Conservation (phyloP, 805 yeast species). For the Scheffersomyces amazonensis region DNA sequence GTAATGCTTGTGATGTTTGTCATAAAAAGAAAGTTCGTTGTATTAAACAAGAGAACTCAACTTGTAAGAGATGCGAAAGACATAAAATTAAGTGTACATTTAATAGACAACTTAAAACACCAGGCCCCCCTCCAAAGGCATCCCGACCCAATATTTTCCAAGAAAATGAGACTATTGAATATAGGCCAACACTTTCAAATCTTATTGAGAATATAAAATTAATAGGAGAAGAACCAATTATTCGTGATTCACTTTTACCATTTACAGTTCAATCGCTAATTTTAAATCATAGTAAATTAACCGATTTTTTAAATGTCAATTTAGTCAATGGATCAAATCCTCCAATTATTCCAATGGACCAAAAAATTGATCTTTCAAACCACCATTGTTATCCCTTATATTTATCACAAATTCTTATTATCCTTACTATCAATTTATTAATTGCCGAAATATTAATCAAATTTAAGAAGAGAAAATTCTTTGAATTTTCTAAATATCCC, state of each 20-base stretch:
- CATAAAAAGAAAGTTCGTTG: constrained; percentile 40
- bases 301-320: constrained; percentile 18
- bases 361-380: constrained; percentile 14
- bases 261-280: constrained; percentile 25
- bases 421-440: constrained; percentile 23
- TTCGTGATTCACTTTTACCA: constrained; percentile 23
- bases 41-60: constrained; percentile 28
- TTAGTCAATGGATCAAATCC: constrained; percentile 9
- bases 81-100: constrained; percentile 35
- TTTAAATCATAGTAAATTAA: constrained; percentile 17
- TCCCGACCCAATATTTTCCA: not conserved
- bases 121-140: constrained; percentile 42
- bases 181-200: constrained; percentile 11
- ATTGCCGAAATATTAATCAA: constrained; percentile 28
- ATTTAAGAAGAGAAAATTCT: constrained; percentile 22
- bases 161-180: not conserved
- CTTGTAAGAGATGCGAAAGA: constrained; percentile 37
- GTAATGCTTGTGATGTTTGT: constrained; percentile 44
- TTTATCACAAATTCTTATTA: constrained; percentile 22
- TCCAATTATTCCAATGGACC: constrained; percentile 2
- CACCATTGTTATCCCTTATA: constrained; percentile 24
- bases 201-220: constrained; percentile 23
- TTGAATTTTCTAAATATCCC: constrained; percentile 13
- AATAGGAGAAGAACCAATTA: constrained; percentile 23
- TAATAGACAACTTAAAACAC: constrained; percentile 34